Evolutionary conservation across 2,329 filamentous ascomycete species (phyloP), one percentile per base, ranked within the genome.

Genomic region (Aspergillus puulaauensis): DNA sequence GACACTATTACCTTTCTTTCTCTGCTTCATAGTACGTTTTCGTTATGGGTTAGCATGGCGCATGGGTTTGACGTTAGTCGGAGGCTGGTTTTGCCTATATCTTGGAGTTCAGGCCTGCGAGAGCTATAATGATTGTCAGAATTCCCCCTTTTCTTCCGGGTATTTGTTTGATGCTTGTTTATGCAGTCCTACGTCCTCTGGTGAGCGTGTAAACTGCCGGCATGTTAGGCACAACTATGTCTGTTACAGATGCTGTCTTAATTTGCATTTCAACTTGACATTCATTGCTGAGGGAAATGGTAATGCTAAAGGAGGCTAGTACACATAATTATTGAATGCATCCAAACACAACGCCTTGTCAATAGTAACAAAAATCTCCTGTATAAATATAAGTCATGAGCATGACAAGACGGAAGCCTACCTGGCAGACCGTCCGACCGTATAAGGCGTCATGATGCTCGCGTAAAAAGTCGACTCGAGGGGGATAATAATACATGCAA

Each of bases 21-120:
- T 33, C 53, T 57, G 21, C 56, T 61, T 57, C 56, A 54, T 60
- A 51, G 46, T 62, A 58, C 39, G 51, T 21, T 53, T 53, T 45
- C 44, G 49, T 56, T 45, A 46, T 46, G 51, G 61, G 63, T 61
- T 64, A 66, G 65, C 63, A 66, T 66, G 66, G 64, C 64, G 66
- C 60, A 52, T 60, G 59, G 64, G 53, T 54, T 61, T 53, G 54
- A 35, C 31, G 49, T 27, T 53, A 24, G 52, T 49, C 19, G 35
- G 52, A 47, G 54, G 40, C 44, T 43, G 40, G 43, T 35, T 37
- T 56, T 50, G 52, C 50, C 49, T 54, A 53, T 54, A 48, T 33
- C 37, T 60, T 57, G 58, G 61, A 61, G 62, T 62, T 61, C 37
- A 52, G 57, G 60, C 24, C 52, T 47, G 15, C 27, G 21, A 40